Conservation (phyloP, 2,329 filamentous ascomycete species). For the Blastomyces parvus region DNA sequence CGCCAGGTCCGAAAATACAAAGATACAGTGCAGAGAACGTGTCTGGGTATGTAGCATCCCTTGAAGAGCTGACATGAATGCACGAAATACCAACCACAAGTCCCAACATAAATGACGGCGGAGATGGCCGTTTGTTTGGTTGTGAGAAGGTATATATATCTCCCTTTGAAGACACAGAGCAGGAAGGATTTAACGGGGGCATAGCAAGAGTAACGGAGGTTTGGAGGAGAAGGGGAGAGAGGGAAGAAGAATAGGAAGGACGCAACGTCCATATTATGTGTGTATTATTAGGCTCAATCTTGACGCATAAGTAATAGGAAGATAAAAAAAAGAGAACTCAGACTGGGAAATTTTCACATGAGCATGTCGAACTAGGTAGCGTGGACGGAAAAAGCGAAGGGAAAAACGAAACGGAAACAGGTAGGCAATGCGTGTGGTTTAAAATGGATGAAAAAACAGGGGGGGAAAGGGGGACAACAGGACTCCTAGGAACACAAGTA, state of each 20-base stretch:
- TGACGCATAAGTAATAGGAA: not conserved
- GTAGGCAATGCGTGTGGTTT: not conserved
- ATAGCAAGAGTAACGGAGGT: not conserved
- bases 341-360: not conserved
- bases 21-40: not conserved
- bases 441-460: not conserved
- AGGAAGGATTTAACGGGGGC: not conserved
- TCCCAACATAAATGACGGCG: not conserved
- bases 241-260: not conserved
- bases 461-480: not conserved
- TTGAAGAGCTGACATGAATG: not conserved
- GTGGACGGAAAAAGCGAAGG: not conserved
- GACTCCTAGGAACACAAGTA: not conserved
- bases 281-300: conserved; percentile 7
- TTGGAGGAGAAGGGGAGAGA: not conserved
- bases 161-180: not conserved
- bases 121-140: too few species aligned
- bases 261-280: conserved; percentile 4
- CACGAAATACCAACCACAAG: not conserved
- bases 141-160: not conserved
- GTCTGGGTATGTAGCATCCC: not conserved
- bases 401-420: not conserved
- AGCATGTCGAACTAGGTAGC: not conserved
- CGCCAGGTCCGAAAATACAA: not conserved
- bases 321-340: not conserved